Conservation (phyloP, 169 alveolate genomes). For the Cystoisospora suis region DNA sequence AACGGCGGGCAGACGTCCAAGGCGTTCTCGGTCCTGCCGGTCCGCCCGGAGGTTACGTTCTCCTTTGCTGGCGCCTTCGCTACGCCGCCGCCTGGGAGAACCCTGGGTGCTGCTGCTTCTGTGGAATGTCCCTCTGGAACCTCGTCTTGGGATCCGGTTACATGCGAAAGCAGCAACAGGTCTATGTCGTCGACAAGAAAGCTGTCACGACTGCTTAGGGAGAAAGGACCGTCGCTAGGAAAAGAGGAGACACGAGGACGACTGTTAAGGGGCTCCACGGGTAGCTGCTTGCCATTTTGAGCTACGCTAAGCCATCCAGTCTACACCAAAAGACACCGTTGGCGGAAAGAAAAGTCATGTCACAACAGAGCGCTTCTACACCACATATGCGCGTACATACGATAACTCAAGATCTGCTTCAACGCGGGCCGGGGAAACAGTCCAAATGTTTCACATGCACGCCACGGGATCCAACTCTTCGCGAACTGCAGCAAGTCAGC, state of each 20-base stretch:
- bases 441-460: too few species aligned
- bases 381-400: too few species aligned
- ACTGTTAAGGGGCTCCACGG: neutral
- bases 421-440: too few species aligned
- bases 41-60: neutral
- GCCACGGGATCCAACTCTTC: too few species aligned
- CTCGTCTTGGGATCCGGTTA: too few species aligned
- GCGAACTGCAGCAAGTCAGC: too few species aligned
- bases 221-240: neutral
- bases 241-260: conserved; percentile 20
- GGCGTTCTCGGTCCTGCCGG: neutral
- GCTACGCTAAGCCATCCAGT: neutral
- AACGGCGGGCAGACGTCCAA: neutral
- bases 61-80: neutral
- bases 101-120: neutral
- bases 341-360: neutral
- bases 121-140: too few species aligned
- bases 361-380: neutral
- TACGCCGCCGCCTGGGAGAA: neutral
- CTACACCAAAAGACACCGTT: neutral
- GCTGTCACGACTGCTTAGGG: neutral
- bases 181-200: neutral
- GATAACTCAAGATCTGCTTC: too few species aligned
- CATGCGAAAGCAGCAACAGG: neutral
- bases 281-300: neutral